Evolutionary conservation across 306 rosid genomes (phyloP).

Genomic region (Mimosa pudica): DNA sequence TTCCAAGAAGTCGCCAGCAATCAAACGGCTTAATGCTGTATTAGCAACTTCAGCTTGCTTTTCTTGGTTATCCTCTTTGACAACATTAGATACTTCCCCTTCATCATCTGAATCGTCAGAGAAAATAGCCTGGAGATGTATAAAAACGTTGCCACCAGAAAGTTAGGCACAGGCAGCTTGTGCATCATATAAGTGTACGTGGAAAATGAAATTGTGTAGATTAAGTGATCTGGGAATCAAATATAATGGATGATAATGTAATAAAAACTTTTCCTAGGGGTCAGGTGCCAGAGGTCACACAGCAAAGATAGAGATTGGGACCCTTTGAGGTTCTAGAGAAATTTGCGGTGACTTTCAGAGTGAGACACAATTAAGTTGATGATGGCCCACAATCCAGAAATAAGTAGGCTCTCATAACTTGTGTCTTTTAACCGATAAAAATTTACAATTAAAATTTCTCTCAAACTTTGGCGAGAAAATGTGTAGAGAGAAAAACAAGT

Average conservation of each 20-base stretch:
- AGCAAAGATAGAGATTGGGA: neutral
- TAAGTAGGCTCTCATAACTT: neutral
- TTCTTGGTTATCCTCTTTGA: constrained; percentile 64
- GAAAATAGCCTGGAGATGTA: constrained; percentile 81
- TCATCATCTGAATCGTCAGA: constrained; percentile 90
- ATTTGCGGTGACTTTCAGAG: too few species aligned
- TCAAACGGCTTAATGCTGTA: constrained; percentile 78
- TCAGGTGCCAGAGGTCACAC: neutral
- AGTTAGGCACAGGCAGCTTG: constrained; percentile 10
- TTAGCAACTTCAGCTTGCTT: constrained; percentile 88
- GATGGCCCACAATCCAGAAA: neutral
- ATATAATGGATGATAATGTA: constrained; percentile 24
- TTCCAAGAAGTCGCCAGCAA: constrained; percentile 95
- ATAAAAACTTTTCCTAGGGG: constrained; percentile 18
- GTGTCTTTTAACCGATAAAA: neutral
- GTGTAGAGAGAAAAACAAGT: neutral
- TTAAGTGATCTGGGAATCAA: constrained; percentile 19
- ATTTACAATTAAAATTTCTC: neutral
- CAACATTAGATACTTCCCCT: constrained; percentile 51
- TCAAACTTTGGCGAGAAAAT: neutral
- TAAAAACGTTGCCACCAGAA: constrained; percentile 28
- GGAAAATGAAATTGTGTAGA: constrained; percentile 24
- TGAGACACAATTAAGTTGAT: neutral
- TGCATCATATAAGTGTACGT: constrained; percentile 12
- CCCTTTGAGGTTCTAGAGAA: neutral